Conservation (phyloP, 192 early-diverging fungal genomes). For the Podila minutissima region DNA sequence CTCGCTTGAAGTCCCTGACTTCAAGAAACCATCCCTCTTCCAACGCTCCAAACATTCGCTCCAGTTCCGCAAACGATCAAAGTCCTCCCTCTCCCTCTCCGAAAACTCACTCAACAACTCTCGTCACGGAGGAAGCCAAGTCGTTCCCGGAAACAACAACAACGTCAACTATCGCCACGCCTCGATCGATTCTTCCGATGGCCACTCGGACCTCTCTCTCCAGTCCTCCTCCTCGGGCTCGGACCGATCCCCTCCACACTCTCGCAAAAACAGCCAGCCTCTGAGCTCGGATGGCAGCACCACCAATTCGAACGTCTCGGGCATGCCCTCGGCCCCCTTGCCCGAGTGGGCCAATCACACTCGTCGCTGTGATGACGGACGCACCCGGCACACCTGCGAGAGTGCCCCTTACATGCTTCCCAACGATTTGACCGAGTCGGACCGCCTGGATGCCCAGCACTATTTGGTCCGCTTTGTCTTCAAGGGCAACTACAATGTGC, state of each 20-base stretch:
- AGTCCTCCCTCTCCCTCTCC: slow-evolving; percentile 15
- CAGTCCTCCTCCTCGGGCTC: neutral
- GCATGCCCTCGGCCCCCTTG: slow-evolving; percentile 4
- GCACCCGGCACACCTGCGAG: slow-evolving; percentile 50
- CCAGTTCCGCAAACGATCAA: slow-evolving; percentile 26
- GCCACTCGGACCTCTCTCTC: slow-evolving; percentile 15
- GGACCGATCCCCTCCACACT: neutral
- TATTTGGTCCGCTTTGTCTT: slow-evolving; percentile 60
- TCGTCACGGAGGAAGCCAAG: slow-evolving; percentile 3
- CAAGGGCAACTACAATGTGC: slow-evolving; percentile 49
- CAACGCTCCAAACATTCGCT: slow-evolving; percentile 40
- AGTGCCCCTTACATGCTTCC: slow-evolving; percentile 59
- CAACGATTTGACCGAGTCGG: slow-evolving; percentile 62
- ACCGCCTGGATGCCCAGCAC: slow-evolving; percentile 61
- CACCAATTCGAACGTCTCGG: slow-evolving; percentile 6
- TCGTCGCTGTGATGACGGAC: slow-evolving; percentile 40
- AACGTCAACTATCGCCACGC: neutral
- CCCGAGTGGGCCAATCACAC: slow-evolving; percentile 44
- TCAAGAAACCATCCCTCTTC: slow-evolving; percentile 42
- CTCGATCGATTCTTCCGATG: slow-evolving; percentile 25
- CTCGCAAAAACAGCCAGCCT: slow-evolving; percentile 3
- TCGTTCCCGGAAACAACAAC: slow-evolving; percentile 1
- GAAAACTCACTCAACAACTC: neutral
- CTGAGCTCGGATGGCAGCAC: slow-evolving; percentile 11
- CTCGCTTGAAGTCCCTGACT: neutral